Base-by-base conservation (phyloP, 768 basidiomycete species). In the Agrocybe pediades region DNA sequence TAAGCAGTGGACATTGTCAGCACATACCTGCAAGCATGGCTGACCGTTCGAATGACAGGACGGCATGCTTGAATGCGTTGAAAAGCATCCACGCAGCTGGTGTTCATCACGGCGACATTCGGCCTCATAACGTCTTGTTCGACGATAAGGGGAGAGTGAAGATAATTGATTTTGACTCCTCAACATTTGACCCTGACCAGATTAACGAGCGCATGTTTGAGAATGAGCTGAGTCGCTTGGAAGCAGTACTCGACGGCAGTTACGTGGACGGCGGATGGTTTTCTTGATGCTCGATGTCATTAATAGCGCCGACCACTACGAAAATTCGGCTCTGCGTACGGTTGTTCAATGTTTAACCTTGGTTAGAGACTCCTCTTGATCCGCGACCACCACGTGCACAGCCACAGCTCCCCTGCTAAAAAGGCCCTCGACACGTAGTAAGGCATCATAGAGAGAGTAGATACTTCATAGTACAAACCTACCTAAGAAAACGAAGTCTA, bases 101-200 rank as follows among this genome's bases (percentile, higher is more conserved):
- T 24, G 59, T 68, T 8, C 52, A 58, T 17, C 63, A 70, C 40
- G 48, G 62, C 23, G 68, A 70, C 46, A 46, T 70, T 15, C 62
- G 65, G 8, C 44, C 56, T 3, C 27, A 56, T 11, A 70, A 68
- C 33, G 46, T 70, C 33, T 52, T 61, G n/a, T 41, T 65, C 39
- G 50, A 62, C 25, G 48, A 61, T 20, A 46, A 50, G 1, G 62
- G 61, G 5, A 39, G 41, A 9, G 59, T 61, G 25, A 56, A 41
- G 27, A 62, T 68, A 30, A 64, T 65, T 23, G 68, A 70, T 51
- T 68, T 70, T 47, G 65, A 68, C 45, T 47, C 56, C 24, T 56
- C 63, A 58, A 13, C 46, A 13, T 36, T 36, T 13, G 33, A 36
- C 3, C 33, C 33, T 4, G n/a, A 36, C 13, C 13, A 36, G n/a